Base-by-base conservation (phyloP, 176 grass and related monocot genomes). In the Eragrostis nindensis region DNA sequence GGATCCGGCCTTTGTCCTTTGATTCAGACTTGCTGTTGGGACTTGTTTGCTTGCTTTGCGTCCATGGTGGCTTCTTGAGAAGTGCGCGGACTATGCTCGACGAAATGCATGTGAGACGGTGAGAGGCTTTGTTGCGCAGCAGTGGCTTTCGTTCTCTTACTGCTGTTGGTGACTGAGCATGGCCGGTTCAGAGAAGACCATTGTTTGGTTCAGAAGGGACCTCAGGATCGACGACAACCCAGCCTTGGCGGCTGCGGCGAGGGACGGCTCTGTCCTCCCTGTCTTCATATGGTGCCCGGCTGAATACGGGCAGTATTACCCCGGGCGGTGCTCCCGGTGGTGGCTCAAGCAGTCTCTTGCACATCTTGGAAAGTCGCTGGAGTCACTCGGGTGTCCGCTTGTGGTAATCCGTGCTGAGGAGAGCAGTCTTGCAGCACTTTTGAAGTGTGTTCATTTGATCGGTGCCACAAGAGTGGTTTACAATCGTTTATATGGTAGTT, bases 181-280 rank as follows among this genome's bases (percentile, higher is more conserved):
- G 94, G 75, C 19, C 40, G 48, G 63, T 10, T 75, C 79, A 57
- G 61, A 82, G 67, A 92, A 81, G 86, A 97, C 92, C n/a, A 62
- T 97, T 24, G 80, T 97, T 74, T 97, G 94, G 94, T 97, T 94
- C 52, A 86, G 94, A 56, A 97, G 90, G 70, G 94, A 97, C 90
- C 90, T 97, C 73, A 92, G 94, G 79, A 92, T 97, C 72, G 80
- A 94, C 79, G 94, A 94, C 73, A 97, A 97, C 83, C 94, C 80
- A 38, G 94, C 94, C 22, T 71, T 97, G 82, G 79, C 92, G 3
- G 75, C 87, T 1, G 94, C 89, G 6, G 85, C 77, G 0, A 94
- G 69, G 83, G 87, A 88, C 5, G 92, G 87, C 26, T 77, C 68
- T 10, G 83, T 92, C 26, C 79, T 97, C 84, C 94, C 92, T 14